Conservation (phyloP, 73 alveolate genomes). For the Stentor roeselii region DNA sequence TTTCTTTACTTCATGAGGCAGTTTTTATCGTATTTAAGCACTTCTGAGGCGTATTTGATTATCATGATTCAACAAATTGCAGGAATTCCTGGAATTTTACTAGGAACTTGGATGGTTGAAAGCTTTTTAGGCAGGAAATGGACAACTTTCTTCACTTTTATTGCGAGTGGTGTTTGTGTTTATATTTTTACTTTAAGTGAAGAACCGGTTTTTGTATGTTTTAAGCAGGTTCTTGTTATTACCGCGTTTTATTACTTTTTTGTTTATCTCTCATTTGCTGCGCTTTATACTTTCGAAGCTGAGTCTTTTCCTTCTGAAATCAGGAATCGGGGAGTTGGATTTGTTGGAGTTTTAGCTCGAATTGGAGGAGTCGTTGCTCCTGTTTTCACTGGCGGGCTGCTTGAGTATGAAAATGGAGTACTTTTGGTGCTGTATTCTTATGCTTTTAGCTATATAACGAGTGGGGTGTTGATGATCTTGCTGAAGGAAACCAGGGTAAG, state of each 20-base stretch:
- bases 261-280: not conserved
- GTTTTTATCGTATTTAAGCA: not conserved
- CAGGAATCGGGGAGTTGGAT: not conserved
- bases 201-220: not conserved
- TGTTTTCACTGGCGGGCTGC: not conserved
- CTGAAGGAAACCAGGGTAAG: not conserved
- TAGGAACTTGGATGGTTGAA: not conserved
- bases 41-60: not conserved
- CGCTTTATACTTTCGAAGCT: not conserved
- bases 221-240: not conserved
- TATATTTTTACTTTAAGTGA: not conserved
- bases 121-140: not conserved
- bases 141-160: not conserved
- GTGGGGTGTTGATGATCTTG: not conserved
- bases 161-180: not conserved
- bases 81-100: constrained; percentile 19
- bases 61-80: not conserved
- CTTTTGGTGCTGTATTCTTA: not conserved
- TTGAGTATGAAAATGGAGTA: not conserved
- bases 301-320: constrained; percentile 12
- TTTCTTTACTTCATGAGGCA: not conserved
- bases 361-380: constrained; percentile 14
- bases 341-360: not conserved
- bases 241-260: not conserved
- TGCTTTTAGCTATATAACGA: too few relatives aligned